phyloP scores from a whole-genome alignment of 2,329 filamentous ascomycete species.

The Metarhizium guizhouense region DNA sequence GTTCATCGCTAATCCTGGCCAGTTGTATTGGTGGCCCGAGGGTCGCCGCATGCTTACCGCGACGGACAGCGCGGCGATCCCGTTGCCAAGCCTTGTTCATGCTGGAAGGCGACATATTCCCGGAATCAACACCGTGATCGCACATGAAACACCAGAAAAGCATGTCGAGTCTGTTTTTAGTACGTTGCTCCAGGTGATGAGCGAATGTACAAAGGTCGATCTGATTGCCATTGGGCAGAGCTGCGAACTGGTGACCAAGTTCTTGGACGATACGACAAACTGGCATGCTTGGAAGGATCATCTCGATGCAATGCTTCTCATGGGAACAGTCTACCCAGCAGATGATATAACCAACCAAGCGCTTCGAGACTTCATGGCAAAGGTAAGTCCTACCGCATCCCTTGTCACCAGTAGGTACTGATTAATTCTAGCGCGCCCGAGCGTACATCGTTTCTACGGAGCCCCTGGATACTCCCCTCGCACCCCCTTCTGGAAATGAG shows the following conservation, averaged over 20 bases:
- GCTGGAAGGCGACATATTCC: slow-evolving; percentile 40
- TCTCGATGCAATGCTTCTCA: slow-evolving; percentile 38
- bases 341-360: slow-evolving; percentile 30
- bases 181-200: slow-evolving; percentile 44
- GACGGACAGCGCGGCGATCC: slow-evolving; percentile 46
- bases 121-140: slow-evolving; percentile 51
- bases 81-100: slow-evolving; percentile 55
- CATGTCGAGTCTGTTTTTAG: slow-evolving; percentile 64
- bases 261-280: slow-evolving; percentile 47
- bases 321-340: slow-evolving; percentile 36
- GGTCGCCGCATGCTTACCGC: slow-evolving; percentile 51
- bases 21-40: slow-evolving; percentile 67
- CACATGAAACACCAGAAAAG: slow-evolving; percentile 44
- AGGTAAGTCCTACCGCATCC: slow-evolving; percentile 27
- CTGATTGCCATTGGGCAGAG: slow-evolving; percentile 64
- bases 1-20: slow-evolving; percentile 69
- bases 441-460: slow-evolving; percentile 49
- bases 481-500: slow-evolving; percentile 40
- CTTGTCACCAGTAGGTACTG: slow-evolving; percentile 10
- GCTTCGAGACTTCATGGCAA: slow-evolving; percentile 41
- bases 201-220: slow-evolving; percentile 48
- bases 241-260: slow-evolving; percentile 46
- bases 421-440: slow-evolving; percentile 41
- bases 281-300: slow-evolving; percentile 36
- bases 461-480: slow-evolving; percentile 42